These are phyloP conservation scores for Trichoderma polysporum DNA, from an alignment of 2,329 filamentous ascomycete genomes.

Conservation along the genomic window DNA sequence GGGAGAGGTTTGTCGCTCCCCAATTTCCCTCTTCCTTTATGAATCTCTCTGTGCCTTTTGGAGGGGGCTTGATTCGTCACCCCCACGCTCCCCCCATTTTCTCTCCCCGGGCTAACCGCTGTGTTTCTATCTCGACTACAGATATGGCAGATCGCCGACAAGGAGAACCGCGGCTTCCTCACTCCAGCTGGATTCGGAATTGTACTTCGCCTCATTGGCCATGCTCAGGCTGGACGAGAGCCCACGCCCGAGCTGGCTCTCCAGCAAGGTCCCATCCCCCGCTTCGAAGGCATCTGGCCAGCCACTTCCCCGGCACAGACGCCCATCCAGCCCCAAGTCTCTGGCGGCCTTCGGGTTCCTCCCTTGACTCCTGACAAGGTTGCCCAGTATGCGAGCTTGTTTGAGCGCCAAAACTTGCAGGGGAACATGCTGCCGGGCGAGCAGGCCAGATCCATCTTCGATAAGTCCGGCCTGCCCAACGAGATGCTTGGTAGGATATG, in stretches of 20 bases:
- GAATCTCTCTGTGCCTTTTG: background rate
- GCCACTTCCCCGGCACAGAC: conserved; percentile 46
- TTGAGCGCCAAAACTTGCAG: conserved; percentile 81
- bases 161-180: conserved; percentile 90
- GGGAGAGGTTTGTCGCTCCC: conserved; percentile 67
- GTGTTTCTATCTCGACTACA: conserved; percentile 38
- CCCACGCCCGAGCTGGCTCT: conserved; percentile 80
- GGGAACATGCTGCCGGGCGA: conserved; percentile 76
- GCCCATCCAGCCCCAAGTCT: conserved; percentile 55
- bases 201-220: conserved; percentile 89
- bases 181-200: conserved; percentile 92
- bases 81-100: background rate
- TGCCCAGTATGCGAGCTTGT: conserved; percentile 82
- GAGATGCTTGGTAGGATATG: conserved; percentile 93
- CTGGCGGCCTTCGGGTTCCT: conserved; percentile 80
- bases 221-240: conserved; percentile 84
- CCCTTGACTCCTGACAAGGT: conserved; percentile 86
- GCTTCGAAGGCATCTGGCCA: conserved; percentile 73
- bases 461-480: conserved; percentile 85
- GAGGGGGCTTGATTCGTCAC: conserved; percentile 2
- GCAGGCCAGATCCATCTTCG: conserved; percentile 89
- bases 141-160: conserved; percentile 99
- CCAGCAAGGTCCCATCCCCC: conserved; percentile 83
- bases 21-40: background rate
- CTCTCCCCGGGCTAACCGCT: conserved; percentile 4